Percentiles rank a stretch among this genome's conserved stretches.
Conservation (phyloP, 1,284 basidiomycete species). For the Erythrobasidium hasegawianum region DNA sequence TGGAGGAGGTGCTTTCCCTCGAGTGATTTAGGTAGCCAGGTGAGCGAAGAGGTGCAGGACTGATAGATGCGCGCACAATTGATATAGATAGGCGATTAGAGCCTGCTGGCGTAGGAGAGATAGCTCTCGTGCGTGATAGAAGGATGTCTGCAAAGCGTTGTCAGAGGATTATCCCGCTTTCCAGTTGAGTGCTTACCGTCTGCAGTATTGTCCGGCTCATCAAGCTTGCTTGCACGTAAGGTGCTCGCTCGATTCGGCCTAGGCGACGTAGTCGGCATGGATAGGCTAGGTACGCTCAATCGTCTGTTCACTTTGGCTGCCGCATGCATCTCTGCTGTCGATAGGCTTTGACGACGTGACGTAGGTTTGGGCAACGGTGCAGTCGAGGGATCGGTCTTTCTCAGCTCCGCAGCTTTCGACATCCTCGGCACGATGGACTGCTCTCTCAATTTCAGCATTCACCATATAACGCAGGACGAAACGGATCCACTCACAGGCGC, state of each 20-base stretch:
- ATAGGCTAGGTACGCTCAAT: background rate
- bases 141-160: too few relatives aligned
- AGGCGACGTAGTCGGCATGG: background rate
- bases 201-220: background rate
- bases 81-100: too few relatives aligned
- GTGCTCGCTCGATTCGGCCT: background rate
- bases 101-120: too few relatives aligned
- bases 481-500: background rate
- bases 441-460: conserved; percentile 61
- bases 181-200: too few relatives aligned
- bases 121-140: too few relatives aligned
- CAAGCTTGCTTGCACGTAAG: background rate
- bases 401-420: conserved; percentile 65
- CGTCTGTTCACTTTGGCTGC: background rate
- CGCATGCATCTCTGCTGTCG: conserved; percentile 11
- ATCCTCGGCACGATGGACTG: conserved; percentile 63
- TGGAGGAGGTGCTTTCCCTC: background rate
- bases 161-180: too few relatives aligned
- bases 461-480: background rate
- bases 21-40: background rate
- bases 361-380: conserved; percentile 4
- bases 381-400: conserved; percentile 43
- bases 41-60: too few relatives aligned
- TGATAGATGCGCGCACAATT: too few relatives aligned
- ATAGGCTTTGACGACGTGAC: background rate